Conservation (phyloP, 2,329 filamentous ascomycete species). For the Apiospora kogelbergensis region DNA sequence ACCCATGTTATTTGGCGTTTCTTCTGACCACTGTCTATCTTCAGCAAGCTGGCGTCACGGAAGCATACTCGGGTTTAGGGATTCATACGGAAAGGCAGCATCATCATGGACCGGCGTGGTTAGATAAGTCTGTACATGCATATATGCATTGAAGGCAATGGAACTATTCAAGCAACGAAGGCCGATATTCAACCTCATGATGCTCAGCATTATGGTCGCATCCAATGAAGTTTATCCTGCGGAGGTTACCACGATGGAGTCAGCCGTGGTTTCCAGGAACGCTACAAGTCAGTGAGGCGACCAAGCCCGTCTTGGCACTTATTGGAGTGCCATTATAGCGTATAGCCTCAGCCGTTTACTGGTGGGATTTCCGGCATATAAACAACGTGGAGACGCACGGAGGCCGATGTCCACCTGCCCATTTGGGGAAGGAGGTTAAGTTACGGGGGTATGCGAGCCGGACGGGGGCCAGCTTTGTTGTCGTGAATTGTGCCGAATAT, state of each 20-base stretch:
- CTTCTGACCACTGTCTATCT: neutral
- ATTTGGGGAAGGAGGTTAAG: neutral
- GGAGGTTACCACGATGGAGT: too few relatives aligned
- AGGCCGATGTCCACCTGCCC: neutral
- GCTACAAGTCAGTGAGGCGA: neutral
- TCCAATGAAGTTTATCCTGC: neutral
- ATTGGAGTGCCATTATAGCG: neutral
- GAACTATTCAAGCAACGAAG: neutral
- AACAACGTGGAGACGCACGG: neutral
- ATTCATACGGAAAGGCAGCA: slow-evolving; percentile 3
- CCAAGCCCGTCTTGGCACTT: slow-evolving; percentile 2
- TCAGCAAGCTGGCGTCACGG: neutral
- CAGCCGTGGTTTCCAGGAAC: neutral
- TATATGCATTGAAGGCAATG: neutral
- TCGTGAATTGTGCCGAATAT: neutral
- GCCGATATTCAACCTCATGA: neutral
- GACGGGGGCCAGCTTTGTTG: neutral
- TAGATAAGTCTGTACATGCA: neutral
- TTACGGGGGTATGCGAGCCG: neutral
- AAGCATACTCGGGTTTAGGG: neutral
- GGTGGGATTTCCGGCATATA: neutral
- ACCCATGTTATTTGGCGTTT: neutral
- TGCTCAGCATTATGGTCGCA: neutral
- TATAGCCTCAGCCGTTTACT: neutral
- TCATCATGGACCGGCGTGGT: neutral